Base-by-base conservation (phyloP, 805 yeast genomes). In the Spencermartinsiella europaea region DNA sequence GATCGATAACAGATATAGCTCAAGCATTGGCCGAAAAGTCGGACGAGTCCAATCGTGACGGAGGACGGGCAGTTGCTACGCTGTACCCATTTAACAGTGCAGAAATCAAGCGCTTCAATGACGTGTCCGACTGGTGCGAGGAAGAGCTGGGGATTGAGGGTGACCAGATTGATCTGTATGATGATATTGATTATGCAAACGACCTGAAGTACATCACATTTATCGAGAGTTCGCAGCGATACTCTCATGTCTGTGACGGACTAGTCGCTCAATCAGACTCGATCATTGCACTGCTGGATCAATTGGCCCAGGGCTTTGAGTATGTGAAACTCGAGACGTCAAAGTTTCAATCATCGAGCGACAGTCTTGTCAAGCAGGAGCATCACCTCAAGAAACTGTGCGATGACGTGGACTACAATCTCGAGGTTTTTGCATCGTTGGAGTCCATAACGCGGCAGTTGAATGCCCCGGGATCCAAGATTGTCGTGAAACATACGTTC, bases 381-480 rank as follows among this genome's bases (percentile, higher is more conserved):
- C 60, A 63, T 1, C 66, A 67, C 12, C 69, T 77, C 44, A 65
- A 66, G 16, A 50, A 52, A 1, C 66, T 80, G 34, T 69, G 75
- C 25, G 56, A 60, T 0, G 76, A 75, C 2, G 62, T 87, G 20
- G 68, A 73, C 16, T 44, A 56, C 1, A 73, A 77, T 41, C 70
- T 91, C 47, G 62, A 69, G 16, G 72, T 79, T 44, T 90, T 87
- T 61, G 89, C 84, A 52, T 71, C 77, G 17, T 68, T 91, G 44
- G 95, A 88, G 45, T 68, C 75, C 2, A 81, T 87, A 35, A 82
- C 86, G 33, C 75, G 79, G 47, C 72, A 74, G 36, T 73, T 91
- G 50, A 83, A 88, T 53, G 75, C 80, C 21, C 81, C 86, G 2
- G 87, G 86, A 1, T 76, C 83, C n/a, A 74, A 71, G 39, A 73